phyloP scores from a whole-genome alignment of 306 rosid species.

The Erythrophleum fordii region DNA sequence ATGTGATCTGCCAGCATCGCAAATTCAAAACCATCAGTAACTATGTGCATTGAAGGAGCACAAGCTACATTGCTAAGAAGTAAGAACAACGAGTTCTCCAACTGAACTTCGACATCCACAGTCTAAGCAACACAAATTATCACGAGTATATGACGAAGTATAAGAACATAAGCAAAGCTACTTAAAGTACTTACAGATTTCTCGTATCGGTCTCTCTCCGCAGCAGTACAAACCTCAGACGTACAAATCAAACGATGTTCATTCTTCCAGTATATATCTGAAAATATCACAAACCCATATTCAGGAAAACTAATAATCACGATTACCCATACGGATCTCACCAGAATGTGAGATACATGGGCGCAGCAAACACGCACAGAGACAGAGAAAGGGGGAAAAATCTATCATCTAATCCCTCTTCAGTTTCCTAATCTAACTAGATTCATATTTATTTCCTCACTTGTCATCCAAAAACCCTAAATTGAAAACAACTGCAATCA shows the following conservation, averaged over 20 bases:
- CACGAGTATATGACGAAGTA: background rate
- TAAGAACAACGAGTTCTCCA: conserved; percentile 30
- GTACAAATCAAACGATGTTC: conserved; percentile 88
- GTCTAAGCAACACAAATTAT: background rate
- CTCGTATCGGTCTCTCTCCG: conserved; percentile 95
- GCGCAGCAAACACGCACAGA: conserved; percentile 3
- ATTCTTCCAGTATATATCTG: conserved; percentile 90
- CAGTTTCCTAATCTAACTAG: background rate
- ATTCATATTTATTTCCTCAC: conserved; percentile 30
- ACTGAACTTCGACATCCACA: background rate
- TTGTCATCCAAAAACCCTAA: conserved; percentile 29
- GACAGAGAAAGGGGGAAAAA: background rate
- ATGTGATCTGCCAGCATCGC: background rate
- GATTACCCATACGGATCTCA: conserved; percentile 31
- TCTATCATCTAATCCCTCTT: background rate
- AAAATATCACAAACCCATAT: conserved; percentile 35
- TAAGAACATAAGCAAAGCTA: background rate
- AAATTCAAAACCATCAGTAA: background rate
- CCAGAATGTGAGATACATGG: background rate
- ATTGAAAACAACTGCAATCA: background rate
- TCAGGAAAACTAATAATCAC: conserved; percentile 33
- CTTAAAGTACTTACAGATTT: conserved; percentile 69
- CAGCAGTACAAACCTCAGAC: conserved; percentile 85
- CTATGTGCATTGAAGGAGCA: conserved; percentile 8
- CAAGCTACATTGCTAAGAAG: conserved; percentile 26